Evolutionary conservation across 2,329 filamentous ascomycete genomes (phyloP).

Genomic region (Penicillium olsonii): DNA sequence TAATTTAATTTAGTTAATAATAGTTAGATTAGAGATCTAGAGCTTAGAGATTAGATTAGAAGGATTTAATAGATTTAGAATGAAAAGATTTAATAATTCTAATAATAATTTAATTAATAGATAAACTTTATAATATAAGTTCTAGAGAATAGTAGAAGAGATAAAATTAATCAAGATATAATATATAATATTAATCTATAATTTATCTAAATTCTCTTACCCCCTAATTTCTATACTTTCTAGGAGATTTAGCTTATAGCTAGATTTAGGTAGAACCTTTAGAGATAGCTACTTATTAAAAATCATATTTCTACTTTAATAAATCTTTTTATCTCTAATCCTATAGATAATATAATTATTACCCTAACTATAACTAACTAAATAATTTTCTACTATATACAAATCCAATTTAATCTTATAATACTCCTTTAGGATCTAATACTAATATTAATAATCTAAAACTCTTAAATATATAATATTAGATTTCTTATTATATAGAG

Average conservation of each 20-base stretch:
- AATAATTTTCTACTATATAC: not conserved
- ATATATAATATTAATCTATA: too few relatives aligned
- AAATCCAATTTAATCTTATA: not conserved
- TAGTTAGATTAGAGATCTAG: too few relatives aligned
- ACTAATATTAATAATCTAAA: not conserved
- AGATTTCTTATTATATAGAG: not conserved
- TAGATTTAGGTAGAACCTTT: not conserved
- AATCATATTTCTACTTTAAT: not conserved
- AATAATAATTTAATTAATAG: too few relatives aligned
- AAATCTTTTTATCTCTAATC: not conserved
- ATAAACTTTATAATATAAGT: too few relatives aligned
- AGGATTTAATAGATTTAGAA: too few relatives aligned
- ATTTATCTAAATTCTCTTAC: too few relatives aligned
- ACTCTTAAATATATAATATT: not conserved
- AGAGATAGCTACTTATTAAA: not conserved
- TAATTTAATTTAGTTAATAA: too few relatives aligned
- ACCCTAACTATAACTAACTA: not conserved
- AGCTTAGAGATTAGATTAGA: too few relatives aligned
- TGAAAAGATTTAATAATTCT: too few relatives aligned
- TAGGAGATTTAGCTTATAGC: not conserved
- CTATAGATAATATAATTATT: not conserved
- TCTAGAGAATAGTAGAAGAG: too few relatives aligned
- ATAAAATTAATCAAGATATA: too few relatives aligned
- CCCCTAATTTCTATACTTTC: not conserved
- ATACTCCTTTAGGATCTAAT: not conserved